phyloP scores from a whole-genome alignment of 768 basidiomycete genomes.

The Amanita jacksonii region DNA sequence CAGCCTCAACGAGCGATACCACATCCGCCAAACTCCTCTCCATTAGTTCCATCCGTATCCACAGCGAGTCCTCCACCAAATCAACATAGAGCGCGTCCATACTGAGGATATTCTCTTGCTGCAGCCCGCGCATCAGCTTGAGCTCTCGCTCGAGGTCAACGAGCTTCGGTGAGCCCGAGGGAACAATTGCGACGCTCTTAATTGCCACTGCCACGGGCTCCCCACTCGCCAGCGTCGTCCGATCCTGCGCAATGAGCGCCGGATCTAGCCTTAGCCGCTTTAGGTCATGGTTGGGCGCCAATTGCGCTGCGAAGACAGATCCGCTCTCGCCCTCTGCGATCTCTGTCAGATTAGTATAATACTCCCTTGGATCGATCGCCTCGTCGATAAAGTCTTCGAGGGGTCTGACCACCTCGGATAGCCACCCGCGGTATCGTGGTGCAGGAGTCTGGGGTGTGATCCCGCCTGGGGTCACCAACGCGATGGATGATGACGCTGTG shows the following conservation, averaged over 20 bases:
- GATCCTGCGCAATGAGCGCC: constrained; percentile 28
- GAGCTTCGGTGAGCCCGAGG: constrained; percentile 52
- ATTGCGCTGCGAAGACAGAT: constrained; percentile 44
- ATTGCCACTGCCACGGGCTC: constrained; percentile 54
- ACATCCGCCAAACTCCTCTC: constrained; percentile 81
- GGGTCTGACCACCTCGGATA: constrained; percentile 48
- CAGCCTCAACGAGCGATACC: constrained; percentile 50
- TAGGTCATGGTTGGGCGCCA: constrained; percentile 20
- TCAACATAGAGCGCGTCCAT: constrained; percentile 69
- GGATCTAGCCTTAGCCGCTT: constrained; percentile 31
- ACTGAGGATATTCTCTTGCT: constrained; percentile 53
- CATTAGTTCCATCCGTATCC: constrained; percentile 90
- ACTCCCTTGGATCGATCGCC: constrained; percentile 47
- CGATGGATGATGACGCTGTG: constrained; percentile 13
- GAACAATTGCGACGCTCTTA: constrained; percentile 58
- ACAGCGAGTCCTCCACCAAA: constrained; percentile 54
- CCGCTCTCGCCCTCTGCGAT: constrained; percentile 82
- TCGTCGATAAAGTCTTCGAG: constrained; percentile 58
- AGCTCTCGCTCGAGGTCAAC: constrained; percentile 55
- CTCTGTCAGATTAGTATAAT: constrained; percentile 62
- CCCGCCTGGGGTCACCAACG: constrained; percentile 18
- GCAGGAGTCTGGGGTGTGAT: constrained; percentile 32
- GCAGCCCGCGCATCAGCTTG: constrained; percentile 41
- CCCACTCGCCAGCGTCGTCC: constrained; percentile 23
- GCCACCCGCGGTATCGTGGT: constrained; percentile 53